phyloP scores from a whole-genome alignment of 2,329 filamentous ascomycete genomes.

The Thelonectria blattea region DNA sequence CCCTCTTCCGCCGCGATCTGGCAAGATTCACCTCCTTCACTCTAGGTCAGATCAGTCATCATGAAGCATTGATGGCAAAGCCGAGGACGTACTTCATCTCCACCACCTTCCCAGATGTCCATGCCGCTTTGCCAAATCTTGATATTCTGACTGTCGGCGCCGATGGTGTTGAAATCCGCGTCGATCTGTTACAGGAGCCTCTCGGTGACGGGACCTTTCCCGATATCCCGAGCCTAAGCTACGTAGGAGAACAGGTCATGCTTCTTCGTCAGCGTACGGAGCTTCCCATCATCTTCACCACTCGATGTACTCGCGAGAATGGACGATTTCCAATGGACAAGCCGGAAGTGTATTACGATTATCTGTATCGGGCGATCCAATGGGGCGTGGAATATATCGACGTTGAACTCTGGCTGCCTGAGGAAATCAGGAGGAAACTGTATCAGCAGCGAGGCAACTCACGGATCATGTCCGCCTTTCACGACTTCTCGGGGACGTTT shows the following conservation, averaged over 20 bases:
- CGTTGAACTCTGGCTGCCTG: conserved; percentile 85
- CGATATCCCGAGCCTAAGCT: conserved; percentile 76
- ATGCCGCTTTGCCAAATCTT: conserved; percentile 80
- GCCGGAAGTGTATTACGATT: conserved; percentile 75
- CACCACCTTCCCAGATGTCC: conserved; percentile 86
- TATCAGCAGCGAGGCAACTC: conserved; percentile 76
- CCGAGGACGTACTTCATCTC: conserved; percentile 84
- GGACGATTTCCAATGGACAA: conserved; percentile 86
- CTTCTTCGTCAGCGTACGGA: conserved; percentile 82
- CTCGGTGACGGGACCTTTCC: conserved; percentile 66
- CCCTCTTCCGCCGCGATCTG: conserved; percentile 76
- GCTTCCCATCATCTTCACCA: conserved; percentile 89
- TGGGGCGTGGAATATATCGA: conserved; percentile 93
- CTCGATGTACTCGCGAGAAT: conserved; percentile 80
- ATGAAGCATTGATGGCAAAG: conserved; percentile 79
- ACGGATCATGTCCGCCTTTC: conserved; percentile 89
- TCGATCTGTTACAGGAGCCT: conserved; percentile 80
- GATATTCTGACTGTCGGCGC: conserved; percentile 87
- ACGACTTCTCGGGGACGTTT: conserved; percentile 85
- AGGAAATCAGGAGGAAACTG: conserved; percentile 71
- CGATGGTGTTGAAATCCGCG: conserved; percentile 83
- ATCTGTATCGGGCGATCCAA: conserved; percentile 82
- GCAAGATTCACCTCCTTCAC: conserved; percentile 81
- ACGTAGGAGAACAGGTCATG: conserved; percentile 88
- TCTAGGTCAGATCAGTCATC: conserved; percentile 78